Evolutionary conservation across 805 yeast species (phyloP).

Genomic region (Ogataea methanolica): DNA sequence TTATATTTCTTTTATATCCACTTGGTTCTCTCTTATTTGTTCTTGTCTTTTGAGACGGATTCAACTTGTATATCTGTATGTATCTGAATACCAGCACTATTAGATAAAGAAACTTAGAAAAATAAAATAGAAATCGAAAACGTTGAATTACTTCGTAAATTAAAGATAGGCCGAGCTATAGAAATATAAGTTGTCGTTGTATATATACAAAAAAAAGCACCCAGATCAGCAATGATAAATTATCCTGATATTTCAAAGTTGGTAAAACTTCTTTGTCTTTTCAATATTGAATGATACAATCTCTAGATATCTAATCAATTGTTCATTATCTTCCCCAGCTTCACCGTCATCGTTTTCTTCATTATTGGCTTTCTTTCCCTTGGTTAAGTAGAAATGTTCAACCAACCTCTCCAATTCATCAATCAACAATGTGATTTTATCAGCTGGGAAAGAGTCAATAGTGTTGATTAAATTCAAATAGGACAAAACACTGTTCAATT

Average conservation of each 20-base stretch:
- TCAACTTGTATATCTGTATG: not conserved
- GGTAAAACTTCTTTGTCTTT: constrained; percentile 14
- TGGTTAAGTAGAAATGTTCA: not conserved
- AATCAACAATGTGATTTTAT: not conserved
- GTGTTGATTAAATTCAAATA: constrained; percentile 46
- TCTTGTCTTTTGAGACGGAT: not conserved
- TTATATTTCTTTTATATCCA: no score
- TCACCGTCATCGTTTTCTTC: not conserved
- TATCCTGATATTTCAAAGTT: not conserved
- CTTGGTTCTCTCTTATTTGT: no score
- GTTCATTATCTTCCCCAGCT: no score
- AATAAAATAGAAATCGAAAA: no score
- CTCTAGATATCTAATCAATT: constrained; percentile 3
- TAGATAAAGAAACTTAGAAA: no score
- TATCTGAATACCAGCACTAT: not conserved
- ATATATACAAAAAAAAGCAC: not conserved
- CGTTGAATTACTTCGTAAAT: no score
- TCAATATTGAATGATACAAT: constrained; percentile 18
- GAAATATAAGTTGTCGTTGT: not conserved
- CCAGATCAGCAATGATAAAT: no score
- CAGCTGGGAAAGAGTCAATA: constrained; percentile 18
- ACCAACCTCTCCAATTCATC: not conserved
- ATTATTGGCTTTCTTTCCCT: not conserved
- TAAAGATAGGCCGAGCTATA: no score
- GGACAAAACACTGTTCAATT: constrained; percentile 44